phyloP scores from a whole-genome alignment of 1,284 basidiomycete species.

The Tausonia pullulans region DNA sequence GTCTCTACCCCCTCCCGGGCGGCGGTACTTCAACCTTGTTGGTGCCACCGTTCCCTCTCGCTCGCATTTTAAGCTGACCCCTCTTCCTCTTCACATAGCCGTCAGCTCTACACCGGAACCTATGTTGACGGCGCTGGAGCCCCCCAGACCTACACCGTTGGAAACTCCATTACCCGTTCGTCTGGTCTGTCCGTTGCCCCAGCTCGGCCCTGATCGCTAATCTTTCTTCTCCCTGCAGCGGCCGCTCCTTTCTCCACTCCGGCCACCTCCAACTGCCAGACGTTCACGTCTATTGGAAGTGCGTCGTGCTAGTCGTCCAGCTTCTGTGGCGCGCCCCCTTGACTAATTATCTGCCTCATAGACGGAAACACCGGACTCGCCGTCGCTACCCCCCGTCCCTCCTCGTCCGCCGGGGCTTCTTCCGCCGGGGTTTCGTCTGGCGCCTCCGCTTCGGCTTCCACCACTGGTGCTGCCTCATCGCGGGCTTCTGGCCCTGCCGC shows the following conservation, averaged over 20 bases:
- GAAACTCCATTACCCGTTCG: conserved; percentile 28
- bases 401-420: conserved; percentile 19
- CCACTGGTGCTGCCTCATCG: conserved; percentile 17
- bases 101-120: conserved; percentile 28
- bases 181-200: not conserved
- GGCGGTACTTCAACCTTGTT: conserved; percentile 33
- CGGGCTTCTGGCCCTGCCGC: conserved; percentile 14
- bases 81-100: not conserved
- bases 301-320: not conserved
- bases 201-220: not conserved
- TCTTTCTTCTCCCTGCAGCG: conserved; percentile 18
- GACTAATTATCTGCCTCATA: not conserved
- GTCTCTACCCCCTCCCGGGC: conserved; percentile 30
- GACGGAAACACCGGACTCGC: conserved; percentile 8
- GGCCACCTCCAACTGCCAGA: conserved; percentile 33
- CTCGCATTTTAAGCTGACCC: not conserved
- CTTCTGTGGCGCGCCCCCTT: not conserved
- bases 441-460: conserved; percentile 18
- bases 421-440: conserved; percentile 20
- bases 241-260: conserved; percentile 29
- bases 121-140: conserved; percentile 25
- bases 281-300: conserved; percentile 31
- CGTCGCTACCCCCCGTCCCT: conserved; percentile 11
- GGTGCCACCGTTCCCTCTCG: not conserved
- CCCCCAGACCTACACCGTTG: conserved; percentile 27